Conservation (phyloP, 345 rosid species). For the Linum tenue region DNA sequence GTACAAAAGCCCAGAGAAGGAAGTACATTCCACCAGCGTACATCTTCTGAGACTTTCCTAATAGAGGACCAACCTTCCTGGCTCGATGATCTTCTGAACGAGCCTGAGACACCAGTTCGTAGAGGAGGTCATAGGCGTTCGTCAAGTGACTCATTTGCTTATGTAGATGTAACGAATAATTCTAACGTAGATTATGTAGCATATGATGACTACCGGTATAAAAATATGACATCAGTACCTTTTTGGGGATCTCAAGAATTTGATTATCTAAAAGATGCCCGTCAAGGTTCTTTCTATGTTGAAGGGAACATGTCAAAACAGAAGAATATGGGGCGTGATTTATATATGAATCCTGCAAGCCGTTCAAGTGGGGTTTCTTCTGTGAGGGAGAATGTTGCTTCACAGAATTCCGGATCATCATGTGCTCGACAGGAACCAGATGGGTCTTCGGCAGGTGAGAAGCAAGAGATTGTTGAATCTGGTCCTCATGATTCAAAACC, state of each 20-base stretch:
- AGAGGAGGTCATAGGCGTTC: constrained; percentile 93
- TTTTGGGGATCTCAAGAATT: constrained; percentile 60
- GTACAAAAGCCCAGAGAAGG: constrained; percentile 61
- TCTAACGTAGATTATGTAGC: constrained; percentile 47
- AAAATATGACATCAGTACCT: constrained; percentile 31
- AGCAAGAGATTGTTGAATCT: constrained; percentile 48
- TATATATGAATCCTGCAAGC: constrained; percentile 29
- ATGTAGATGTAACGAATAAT: constrained; percentile 53
- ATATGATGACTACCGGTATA: constrained; percentile 51
- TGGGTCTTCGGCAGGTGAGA: constrained; percentile 35
- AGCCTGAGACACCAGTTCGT: constrained; percentile 87
- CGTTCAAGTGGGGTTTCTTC: constrained; percentile 41
- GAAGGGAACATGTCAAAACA: constrained; percentile 43
- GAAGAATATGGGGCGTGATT: constrained; percentile 45
- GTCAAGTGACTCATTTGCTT: constrained; percentile 94
- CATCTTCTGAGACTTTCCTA: constrained; percentile 78
- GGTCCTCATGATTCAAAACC: constrained; percentile 39
- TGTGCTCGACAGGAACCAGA: constrained; percentile 43
- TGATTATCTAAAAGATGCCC: constrained; percentile 48
- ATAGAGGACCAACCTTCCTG: constrained; percentile 95
- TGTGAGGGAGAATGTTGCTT: constrained; percentile 38
- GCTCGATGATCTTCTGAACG: constrained; percentile 98
- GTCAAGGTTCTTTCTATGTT: constrained; percentile 32
- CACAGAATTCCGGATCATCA: constrained; percentile 43
- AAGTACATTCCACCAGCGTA: constrained; percentile 62